A percentile compares a stretch with the other conserved stretches of the same genome.
These are phyloP conservation scores for Mytilinidion resinicola DNA, from an alignment of 495 filamentous ascomycete species.

Conservation along the genomic window DNA sequence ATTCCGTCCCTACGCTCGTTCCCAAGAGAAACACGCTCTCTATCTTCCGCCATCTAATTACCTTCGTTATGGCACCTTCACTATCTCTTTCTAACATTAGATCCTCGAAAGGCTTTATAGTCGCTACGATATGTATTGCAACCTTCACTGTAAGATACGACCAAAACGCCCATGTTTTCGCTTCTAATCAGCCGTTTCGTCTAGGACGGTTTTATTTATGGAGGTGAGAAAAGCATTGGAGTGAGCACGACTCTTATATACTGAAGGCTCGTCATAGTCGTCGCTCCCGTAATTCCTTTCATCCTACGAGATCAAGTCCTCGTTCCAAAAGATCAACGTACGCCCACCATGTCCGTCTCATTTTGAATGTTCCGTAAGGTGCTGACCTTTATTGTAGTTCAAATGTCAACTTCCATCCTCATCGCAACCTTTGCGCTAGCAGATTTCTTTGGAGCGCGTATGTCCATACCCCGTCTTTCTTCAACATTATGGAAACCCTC, in stretches of 20 bases:
- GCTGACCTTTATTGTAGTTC: neutral
- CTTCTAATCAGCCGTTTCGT: neutral
- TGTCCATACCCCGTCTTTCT: neutral
- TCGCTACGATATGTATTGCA: conserved; percentile 10
- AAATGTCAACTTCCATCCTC: conserved; percentile 3
- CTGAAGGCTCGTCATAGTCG: neutral
- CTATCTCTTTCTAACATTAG: neutral
- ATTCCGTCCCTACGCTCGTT: no score
- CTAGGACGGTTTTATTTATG: conserved; percentile 7
- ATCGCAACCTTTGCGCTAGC: conserved; percentile 7
- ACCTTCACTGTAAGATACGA: conserved; percentile 5
- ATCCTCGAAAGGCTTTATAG: conserved; percentile 1
- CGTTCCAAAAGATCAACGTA: conserved; percentile 1
- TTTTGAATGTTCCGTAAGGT: neutral
- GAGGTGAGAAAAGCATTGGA: neutral
- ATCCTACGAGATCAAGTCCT: neutral
- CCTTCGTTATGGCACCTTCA: neutral
- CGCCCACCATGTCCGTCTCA: neutral
- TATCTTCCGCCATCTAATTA: no score
- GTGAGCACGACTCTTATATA: no score
- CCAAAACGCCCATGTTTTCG: neutral
- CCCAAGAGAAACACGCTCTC: no score
- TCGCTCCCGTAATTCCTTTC: conserved; percentile 8
- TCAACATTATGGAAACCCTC: no score
- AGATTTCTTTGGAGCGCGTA: conserved; percentile 7